These are phyloP conservation scores for Eustoma russellianum DNA, from an alignment of 257 asterid genomes.

Conservation along the genomic window DNA sequence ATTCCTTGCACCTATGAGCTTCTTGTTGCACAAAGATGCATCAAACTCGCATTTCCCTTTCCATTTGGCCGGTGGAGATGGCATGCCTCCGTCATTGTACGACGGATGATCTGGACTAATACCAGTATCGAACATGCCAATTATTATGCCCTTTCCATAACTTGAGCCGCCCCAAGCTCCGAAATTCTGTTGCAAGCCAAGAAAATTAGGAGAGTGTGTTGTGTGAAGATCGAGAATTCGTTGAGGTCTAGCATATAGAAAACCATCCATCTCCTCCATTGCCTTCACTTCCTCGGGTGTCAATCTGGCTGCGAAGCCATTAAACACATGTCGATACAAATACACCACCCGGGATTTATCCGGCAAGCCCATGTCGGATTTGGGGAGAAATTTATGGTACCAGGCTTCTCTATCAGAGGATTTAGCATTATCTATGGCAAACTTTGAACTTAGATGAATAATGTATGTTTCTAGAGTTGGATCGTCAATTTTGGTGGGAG, in stretches of 20 bases:
- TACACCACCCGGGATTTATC: constrained; percentile 7
- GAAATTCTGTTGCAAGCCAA: constrained; percentile 18
- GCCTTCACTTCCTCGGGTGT: constrained; percentile 17
- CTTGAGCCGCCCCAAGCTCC: constrained; percentile 23
- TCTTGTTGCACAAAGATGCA: constrained; percentile 21
- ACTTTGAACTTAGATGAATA: no score
- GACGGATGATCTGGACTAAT: constrained; percentile 30
- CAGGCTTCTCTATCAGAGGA: no score
- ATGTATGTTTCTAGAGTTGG: no score
- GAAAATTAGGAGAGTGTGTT: constrained; percentile 31
- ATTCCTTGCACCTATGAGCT: constrained; percentile 38
- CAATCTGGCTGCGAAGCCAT: constrained; percentile 31
- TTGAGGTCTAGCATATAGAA: constrained; percentile 20
- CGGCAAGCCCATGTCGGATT: no score
- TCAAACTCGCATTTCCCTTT: constrained; percentile 30
- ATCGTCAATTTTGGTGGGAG: no score
- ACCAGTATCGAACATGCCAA: constrained; percentile 31
- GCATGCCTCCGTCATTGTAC: constrained; percentile 23
- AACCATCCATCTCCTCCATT: constrained; percentile 20
- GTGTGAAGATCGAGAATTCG: constrained; percentile 17
- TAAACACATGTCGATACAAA: constrained; percentile 21
- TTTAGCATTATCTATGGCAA: no score
- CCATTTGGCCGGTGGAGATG: constrained; percentile 32
- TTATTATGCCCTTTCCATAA: constrained; percentile 31
- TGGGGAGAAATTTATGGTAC: no score